phyloP scores from a whole-genome alignment of 2,329 filamentous ascomycete genomes.

The Zymoseptoria pseudotritici region DNA sequence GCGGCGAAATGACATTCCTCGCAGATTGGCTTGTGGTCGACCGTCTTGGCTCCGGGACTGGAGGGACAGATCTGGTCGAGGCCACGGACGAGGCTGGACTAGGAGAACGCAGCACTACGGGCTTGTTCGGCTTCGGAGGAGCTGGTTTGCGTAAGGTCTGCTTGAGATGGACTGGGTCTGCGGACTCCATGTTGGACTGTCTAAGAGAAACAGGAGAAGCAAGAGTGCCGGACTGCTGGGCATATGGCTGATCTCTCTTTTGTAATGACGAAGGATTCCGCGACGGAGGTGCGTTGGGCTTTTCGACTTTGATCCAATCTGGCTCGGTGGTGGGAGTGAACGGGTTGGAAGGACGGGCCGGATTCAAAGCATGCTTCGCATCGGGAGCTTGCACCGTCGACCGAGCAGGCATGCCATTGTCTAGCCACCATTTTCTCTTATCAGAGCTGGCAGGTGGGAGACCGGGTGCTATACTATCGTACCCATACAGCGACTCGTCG shows the following conservation, averaged over 20 bases:
- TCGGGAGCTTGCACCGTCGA: conserved; percentile 63
- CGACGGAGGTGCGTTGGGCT: conserved; percentile 19
- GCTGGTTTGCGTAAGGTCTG: conserved; percentile 29
- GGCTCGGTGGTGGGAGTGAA: conserved; percentile 66
- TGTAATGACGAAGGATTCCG: conserved; percentile 11
- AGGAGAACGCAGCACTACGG: conserved; percentile 23
- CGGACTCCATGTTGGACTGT: conserved; percentile 6
- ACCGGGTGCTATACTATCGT: conserved; percentile 75
- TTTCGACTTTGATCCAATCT: conserved; percentile 65
- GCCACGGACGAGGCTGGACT: conserved; percentile 17
- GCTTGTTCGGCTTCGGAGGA: conserved; percentile 31
- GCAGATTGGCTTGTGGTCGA: conserved; percentile 5
- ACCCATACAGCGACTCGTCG: conserved; percentile 74
- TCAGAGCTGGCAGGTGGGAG: conserved; percentile 58
- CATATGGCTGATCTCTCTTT: neutral
- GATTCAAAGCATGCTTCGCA: conserved; percentile 59
- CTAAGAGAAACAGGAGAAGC: conserved; percentile 1
- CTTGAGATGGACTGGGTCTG: conserved; percentile 12
- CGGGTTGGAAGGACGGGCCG: conserved; percentile 69
- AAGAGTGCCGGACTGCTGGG: conserved; percentile 5
- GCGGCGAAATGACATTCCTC: conserved; percentile 9
- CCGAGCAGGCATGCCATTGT: conserved; percentile 62
- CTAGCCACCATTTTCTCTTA: conserved; percentile 58
- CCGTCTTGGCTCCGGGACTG: conserved; percentile 17
- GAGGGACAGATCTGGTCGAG: conserved; percentile 13